A percentile compares a stretch with the other conserved stretches of the same genome.
phyloP scores from a whole-genome alignment of 75 land plant genomes.

The Picea glauca region DNA sequence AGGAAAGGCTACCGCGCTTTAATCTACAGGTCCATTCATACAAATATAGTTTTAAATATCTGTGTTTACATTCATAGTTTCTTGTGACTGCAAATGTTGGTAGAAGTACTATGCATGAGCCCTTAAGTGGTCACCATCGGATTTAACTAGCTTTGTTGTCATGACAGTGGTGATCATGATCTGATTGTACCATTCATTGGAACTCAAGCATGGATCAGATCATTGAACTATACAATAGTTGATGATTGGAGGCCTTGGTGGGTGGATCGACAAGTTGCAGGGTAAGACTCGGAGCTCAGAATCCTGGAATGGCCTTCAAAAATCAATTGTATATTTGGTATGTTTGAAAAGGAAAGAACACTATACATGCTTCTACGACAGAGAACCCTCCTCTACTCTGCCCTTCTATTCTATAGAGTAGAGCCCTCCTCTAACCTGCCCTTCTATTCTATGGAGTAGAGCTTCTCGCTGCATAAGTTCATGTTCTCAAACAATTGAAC shows the following conservation, averaged over 20 bases:
- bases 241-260: conserved; percentile 66
- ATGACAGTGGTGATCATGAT: conserved; percentile 78
- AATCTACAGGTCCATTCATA: conserved; percentile 52
- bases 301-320: too few relatives aligned
- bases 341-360: background rate
- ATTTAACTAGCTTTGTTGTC: background rate
- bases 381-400: background rate
- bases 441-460: background rate
- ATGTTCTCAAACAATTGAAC: too few relatives aligned
- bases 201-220: conserved; percentile 66
- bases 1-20: conserved; percentile 56
- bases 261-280: conserved; percentile 57
- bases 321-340: background rate
- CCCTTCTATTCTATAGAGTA: too few relatives aligned
- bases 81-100: conserved; percentile 13
- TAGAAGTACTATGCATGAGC: background rate
- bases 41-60: background rate
- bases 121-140: background rate
- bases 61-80: conserved; percentile 2
- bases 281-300: conserved; percentile 25
- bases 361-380: too few relatives aligned
- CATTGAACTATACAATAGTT: conserved; percentile 45
- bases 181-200: conserved; percentile 50
- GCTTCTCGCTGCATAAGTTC: background rate
- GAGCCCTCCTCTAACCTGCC: too few relatives aligned